Evolutionary conservation across 345 rosid genomes (phyloP), one percentile per base, ranked within the genome.

Genomic region (Boechera stricta): DNA sequence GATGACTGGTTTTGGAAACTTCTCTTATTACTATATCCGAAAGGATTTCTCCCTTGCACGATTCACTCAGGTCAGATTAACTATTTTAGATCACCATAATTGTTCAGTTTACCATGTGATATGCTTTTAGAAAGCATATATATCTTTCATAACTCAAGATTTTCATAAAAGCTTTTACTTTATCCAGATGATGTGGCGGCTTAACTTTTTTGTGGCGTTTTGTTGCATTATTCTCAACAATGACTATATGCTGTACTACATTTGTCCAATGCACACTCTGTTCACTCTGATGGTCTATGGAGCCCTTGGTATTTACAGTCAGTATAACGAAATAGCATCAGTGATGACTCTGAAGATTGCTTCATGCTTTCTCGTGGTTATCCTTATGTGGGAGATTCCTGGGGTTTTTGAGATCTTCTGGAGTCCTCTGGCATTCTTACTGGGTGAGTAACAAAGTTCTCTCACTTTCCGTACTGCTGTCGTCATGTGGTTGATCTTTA

Each of bases 101-200:
- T 47, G 16, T 3, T 74, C 71, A 77, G 38, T 56, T 47, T 55
- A 38, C 54, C 41, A 60, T 15, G 52, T 62, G 29, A 66, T 67
- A 26, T 77, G 31, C 56, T 11, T 60, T 39, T 39, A 11, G 63
- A 11, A 52, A 18, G 58, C 57, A 64, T 42, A 29, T 42, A 26
- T 42, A 6, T 63, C 48, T 41, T 31, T 58, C 36, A 51, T 33
- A 18, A 13, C 48, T 76, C 44, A 39, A 55, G 53, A 70, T 64
- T 47, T 42, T 49, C 47, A 18, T 65, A 44, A 72, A 44, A 64
- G n/a, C 38, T 74, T 82, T 65, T 63, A 36, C 67, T 64, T 85
- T 41, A 67, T 84, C 84, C 91, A 91, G 98, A 94, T 94, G 98
- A 94, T 94, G 98, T 94, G 97, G 98, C 88, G 97, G 75, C 96